phyloP scores from a whole-genome alignment of 331 rosid genomes.

The Erythrophleum ivorense region DNA sequence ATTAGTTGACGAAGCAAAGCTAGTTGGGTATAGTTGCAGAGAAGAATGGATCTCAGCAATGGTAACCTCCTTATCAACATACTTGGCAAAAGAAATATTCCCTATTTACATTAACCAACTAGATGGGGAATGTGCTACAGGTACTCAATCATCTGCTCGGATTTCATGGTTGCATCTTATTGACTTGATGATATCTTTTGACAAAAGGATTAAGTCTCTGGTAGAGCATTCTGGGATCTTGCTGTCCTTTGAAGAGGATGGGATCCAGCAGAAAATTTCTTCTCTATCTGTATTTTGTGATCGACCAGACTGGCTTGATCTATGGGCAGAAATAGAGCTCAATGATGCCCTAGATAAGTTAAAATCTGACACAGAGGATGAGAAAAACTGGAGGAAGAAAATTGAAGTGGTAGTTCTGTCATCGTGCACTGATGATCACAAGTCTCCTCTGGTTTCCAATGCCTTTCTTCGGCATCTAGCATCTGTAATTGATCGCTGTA shows the following conservation, averaged over 20 bases:
- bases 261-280: conserved; percentile 59
- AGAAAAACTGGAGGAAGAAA: conserved; percentile 66
- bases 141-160: conserved; percentile 60
- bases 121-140: conserved; percentile 57
- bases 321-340: conserved; percentile 91
- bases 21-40: conserved; percentile 89
- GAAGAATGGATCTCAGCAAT: conserved; percentile 97
- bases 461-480: conserved; percentile 65
- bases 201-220: conserved; percentile 77
- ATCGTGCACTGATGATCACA: conserved; percentile 57
- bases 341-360: conserved; percentile 69
- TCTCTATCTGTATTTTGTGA: conserved; percentile 80
- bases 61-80: conserved; percentile 79
- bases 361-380: conserved; percentile 60
- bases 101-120: conserved; percentile 65
- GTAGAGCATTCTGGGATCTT: conserved; percentile 75
- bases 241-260: conserved; percentile 69
- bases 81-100: conserved; percentile 85
- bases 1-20: conserved; percentile 83
- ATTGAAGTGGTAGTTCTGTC: conserved; percentile 14
- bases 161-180: conserved; percentile 83
- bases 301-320: conserved; percentile 90
- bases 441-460: conserved; percentile 73
- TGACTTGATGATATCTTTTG: conserved; percentile 94
- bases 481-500: conserved; percentile 55